A percentile compares a stretch with the other conserved stretches of the same genome.
These are phyloP conservation scores for Paecilomyces sp. DNA, from an alignment of 2,329 filamentous ascomycete genomes.

Conservation along the genomic window DNA sequence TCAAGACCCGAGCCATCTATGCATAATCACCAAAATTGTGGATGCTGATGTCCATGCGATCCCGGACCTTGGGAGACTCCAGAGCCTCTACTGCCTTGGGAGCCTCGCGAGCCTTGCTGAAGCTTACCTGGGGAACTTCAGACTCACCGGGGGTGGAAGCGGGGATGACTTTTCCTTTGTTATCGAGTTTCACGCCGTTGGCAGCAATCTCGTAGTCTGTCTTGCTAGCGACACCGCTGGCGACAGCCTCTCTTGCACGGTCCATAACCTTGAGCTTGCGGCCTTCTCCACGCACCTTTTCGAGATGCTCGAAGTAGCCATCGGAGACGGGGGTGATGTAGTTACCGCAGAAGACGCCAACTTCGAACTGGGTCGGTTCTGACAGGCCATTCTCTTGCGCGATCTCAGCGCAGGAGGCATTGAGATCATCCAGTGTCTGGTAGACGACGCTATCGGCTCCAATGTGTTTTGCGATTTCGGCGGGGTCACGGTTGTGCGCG, in stretches of 20 bases:
- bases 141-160: conserved; percentile 20
- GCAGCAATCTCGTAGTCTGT: conserved; percentile 56
- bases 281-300: conserved; percentile 63
- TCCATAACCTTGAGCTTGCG: conserved; percentile 61
- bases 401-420: conserved; percentile 67
- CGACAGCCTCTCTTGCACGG: conserved; percentile 56
- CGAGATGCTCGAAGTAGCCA: conserved; percentile 76
- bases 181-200: conserved; percentile 53
- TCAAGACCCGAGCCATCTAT: conserved; percentile 12
- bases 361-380: conserved; percentile 64
- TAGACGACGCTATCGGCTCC: conserved; percentile 71
- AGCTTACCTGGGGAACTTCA: conserved; percentile 16
- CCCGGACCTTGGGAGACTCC: conserved; percentile 35
- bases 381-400: conserved; percentile 47
- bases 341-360: conserved; percentile 84
- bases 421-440: conserved; percentile 71
- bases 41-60: conserved; percentile 54
- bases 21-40: conserved; percentile 49
- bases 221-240: conserved; percentile 55
- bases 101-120: conserved; percentile 2
- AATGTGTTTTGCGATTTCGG: conserved; percentile 59
- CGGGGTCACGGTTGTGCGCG: conserved; percentile 57
- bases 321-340: conserved; percentile 75
- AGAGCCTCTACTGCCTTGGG: conserved; percentile 19
- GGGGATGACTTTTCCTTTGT: conserved; percentile 51